These are phyloP conservation scores for Bacidia gigantensis DNA, from an alignment of 495 filamentous ascomycete genomes.

Conservation along the genomic window DNA sequence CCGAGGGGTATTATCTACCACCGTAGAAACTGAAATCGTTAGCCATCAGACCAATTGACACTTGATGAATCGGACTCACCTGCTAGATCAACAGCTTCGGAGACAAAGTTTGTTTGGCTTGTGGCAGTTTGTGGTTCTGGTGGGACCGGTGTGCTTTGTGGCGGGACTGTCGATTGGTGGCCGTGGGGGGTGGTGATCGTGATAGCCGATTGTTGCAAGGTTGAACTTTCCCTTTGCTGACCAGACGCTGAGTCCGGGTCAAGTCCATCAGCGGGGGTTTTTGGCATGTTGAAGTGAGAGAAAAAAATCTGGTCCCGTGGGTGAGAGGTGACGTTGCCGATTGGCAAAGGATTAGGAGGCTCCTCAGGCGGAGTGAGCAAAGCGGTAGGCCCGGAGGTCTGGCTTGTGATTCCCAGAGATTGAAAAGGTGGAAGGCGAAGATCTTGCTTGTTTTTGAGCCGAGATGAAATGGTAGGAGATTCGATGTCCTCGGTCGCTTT, in stretches of 20 bases:
- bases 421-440: slow-evolving; percentile 30
- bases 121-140: no score
- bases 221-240: not conserved
- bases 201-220: slow-evolving; percentile 22
- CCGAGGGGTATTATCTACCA: not conserved
- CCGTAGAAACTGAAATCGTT: not conserved
- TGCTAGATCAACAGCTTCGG: not conserved
- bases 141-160: not conserved
- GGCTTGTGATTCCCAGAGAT: slow-evolving; percentile 26
- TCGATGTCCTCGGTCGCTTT: not conserved
- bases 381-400: slow-evolving; percentile 21
- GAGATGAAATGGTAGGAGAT: not conserved
- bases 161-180: not conserved
- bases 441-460: not conserved
- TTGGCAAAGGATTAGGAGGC: not conserved
- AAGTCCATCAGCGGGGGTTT: slow-evolving; percentile 2
- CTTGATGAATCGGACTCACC: not conserved
- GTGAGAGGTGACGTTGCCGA: not conserved
- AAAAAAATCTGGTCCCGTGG: not conserved
- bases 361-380: slow-evolving; percentile 20
- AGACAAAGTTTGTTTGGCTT: not conserved
- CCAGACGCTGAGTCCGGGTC: not conserved
- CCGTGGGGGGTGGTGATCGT: slow-evolving; percentile 14
- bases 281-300: slow-evolving; percentile 13
- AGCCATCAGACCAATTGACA: no score